phyloP scores from a whole-genome alignment of 2,329 filamentous ascomycete genomes.

The Sordariomycetes sp. region DNA sequence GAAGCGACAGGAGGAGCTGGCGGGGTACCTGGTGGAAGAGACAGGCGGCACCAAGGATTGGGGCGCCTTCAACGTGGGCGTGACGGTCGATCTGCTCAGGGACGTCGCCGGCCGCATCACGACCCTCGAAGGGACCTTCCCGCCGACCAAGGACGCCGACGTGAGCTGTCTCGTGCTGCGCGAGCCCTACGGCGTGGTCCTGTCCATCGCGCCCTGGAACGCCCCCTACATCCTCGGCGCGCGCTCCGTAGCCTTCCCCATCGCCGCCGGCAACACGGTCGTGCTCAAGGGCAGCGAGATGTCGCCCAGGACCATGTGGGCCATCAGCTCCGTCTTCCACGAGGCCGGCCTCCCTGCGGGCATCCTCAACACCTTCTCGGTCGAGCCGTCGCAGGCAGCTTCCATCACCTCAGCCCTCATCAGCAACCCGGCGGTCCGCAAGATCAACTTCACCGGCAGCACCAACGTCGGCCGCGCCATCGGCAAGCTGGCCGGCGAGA shows the following conservation, averaged over 20 bases:
- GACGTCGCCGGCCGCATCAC: conserved; percentile 34
- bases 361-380: conserved; percentile 63
- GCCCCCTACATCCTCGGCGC: conserved; percentile 45
- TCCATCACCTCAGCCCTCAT: conserved; percentile 60
- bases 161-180: conserved; percentile 54
- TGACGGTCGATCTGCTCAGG: conserved; percentile 26
- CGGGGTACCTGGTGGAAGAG: conserved; percentile 46
- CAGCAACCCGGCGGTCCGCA: conserved; percentile 57
- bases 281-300: conserved; percentile 66
- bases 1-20: conserved; percentile 49
- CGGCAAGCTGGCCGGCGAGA: conserved; percentile 57
- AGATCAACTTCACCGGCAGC: conserved; percentile 81
- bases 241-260: conserved; percentile 49
- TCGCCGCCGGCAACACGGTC: conserved; percentile 71
- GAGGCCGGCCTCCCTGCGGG: conserved; percentile 71
- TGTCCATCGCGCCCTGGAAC: conserved; percentile 76
- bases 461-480: conserved; percentile 67
- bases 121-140: conserved; percentile 28
- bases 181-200: conserved; percentile 70
- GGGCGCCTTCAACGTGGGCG: conserved; percentile 27
- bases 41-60: conserved; percentile 29
- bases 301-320: conserved; percentile 54
- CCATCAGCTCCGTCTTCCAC: conserved; percentile 53
- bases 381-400: conserved; percentile 56
- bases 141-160: conserved; percentile 14